Evolutionary conservation across 2,329 filamentous ascomycete species (phyloP).

Genomic region (Aspergillus bombycis): DNA sequence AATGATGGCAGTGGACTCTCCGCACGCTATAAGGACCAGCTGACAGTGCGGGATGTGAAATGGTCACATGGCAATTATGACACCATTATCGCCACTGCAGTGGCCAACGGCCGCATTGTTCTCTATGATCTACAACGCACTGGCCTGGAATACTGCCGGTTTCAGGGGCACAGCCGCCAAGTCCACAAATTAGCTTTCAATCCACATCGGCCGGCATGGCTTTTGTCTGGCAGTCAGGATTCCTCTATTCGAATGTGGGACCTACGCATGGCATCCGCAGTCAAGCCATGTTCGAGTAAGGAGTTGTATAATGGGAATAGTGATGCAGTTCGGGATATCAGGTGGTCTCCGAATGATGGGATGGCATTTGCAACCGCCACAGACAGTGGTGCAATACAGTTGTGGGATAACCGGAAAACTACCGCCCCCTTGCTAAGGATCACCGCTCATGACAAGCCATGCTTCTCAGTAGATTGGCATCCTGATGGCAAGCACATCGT

Average conservation of each 20-base stretch:
- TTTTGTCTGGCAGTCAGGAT: constrained; percentile 68
- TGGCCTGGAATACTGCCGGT: constrained; percentile 62
- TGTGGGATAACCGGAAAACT: constrained; percentile 65
- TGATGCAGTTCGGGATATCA: constrained; percentile 64
- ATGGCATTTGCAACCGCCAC: constrained; percentile 67
- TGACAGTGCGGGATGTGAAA: constrained; percentile 67
- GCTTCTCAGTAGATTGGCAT: constrained; percentile 68
- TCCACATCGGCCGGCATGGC: constrained; percentile 61
- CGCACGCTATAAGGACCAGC: constrained; percentile 59
- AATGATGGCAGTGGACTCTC: constrained; percentile 48
- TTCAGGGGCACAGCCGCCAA: constrained; percentile 67
- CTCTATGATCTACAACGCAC: constrained; percentile 66
- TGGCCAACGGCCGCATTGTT: constrained; percentile 66
- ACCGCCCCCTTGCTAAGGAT: constrained; percentile 62
- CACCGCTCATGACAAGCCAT: constrained; percentile 63
- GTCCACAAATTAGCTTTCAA: constrained; percentile 69
- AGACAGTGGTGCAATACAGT: constrained; percentile 65
- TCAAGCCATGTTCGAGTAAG: constrained; percentile 58
- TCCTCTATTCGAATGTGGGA: constrained; percentile 68
- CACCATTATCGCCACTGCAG: constrained; percentile 65
- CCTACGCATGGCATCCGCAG: constrained; percentile 57
- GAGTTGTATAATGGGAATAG: constrained; percentile 60
- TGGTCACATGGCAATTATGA: constrained; percentile 67
- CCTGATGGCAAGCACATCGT: constrained; percentile 67
- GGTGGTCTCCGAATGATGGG: constrained; percentile 67